Evolutionary conservation across 208 protist genomes (phyloP).

Genomic region (Perkinsela sp.): DNA sequence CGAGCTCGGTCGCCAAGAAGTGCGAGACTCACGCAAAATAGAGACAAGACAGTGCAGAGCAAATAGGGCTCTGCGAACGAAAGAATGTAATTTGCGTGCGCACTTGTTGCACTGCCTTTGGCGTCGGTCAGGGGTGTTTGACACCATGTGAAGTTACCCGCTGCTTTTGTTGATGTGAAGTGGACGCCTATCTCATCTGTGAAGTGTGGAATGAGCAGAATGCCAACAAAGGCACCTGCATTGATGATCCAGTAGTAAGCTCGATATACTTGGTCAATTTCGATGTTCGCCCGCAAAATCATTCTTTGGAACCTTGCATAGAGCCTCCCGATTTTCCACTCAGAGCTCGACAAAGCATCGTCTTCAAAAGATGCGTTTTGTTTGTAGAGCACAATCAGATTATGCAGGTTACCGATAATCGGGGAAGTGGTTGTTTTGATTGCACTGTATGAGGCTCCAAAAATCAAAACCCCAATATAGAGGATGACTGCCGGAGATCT

Average conservation of each 20-base stretch:
- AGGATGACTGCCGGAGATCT: not conserved
- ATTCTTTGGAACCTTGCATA: too few relatives aligned
- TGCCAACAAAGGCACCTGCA: not conserved
- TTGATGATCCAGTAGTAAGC: constrained; percentile 1
- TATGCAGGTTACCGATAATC: constrained; percentile 1
- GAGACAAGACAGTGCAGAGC: not conserved
- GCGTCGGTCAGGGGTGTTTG: not conserved
- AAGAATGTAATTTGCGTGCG: not conserved
- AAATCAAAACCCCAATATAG: not conserved
- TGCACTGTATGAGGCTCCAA: not conserved
- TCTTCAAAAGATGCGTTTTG: not conserved
- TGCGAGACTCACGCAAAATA: not conserved
- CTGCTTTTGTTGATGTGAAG: not conserved
- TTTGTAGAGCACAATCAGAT: not conserved
- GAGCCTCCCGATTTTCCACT: not conserved
- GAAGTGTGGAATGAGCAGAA: not conserved
- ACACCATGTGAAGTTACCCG: not conserved
- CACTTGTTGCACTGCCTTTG: not conserved
- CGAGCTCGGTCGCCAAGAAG: not conserved
- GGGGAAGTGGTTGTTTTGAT: not conserved
- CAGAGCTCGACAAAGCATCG: not conserved
- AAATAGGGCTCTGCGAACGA: not conserved
- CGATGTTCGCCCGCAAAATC: too few relatives aligned
- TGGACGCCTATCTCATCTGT: not conserved
- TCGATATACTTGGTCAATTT: constrained; percentile 1